Evolutionary conservation across 306 rosid genomes (phyloP).

Genomic region (Erythrophleum fordii): DNA sequence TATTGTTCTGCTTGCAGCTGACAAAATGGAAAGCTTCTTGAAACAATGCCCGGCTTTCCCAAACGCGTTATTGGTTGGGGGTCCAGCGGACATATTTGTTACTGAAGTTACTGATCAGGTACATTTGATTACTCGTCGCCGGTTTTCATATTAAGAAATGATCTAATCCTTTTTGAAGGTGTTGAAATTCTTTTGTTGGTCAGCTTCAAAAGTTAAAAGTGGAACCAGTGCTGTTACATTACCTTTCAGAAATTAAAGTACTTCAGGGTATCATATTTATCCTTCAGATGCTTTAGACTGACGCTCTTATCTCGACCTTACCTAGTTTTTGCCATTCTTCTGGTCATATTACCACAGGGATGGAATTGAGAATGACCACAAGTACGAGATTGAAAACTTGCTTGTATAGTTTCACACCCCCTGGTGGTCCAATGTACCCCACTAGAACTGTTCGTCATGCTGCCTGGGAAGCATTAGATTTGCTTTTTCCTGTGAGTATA

Average conservation of each 20-base stretch:
- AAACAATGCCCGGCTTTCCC: slow-evolving; percentile 79
- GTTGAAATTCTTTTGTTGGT: slow-evolving; percentile 31
- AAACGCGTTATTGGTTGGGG: slow-evolving; percentile 82
- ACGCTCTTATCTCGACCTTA: slow-evolving; percentile 34
- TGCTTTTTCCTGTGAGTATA: slow-evolving; percentile 81
- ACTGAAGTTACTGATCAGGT: slow-evolving; percentile 97
- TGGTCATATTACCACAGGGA: slow-evolving; percentile 55
- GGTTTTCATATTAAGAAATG: slow-evolving; percentile 15
- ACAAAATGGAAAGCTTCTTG: slow-evolving; percentile 77
- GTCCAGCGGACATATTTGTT: slow-evolving; percentile 85
- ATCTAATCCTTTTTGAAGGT: slow-evolving; percentile 19
- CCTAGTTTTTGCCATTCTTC: slow-evolving; percentile 9
- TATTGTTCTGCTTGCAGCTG: slow-evolving; percentile 58
- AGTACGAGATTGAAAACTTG: slow-evolving; percentile 90
- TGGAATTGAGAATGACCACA: slow-evolving; percentile 95
- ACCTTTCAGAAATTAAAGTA: slow-evolving; percentile 73
- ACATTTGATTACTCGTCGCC: slow-evolving; percentile 8
- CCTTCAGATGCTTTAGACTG: slow-evolving; percentile 31
- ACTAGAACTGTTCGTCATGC: slow-evolving; percentile 99
- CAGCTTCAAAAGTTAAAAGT: slow-evolving; percentile 97
- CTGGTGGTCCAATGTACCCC: slow-evolving; percentile 98
- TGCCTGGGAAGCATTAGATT: slow-evolving; percentile 96
- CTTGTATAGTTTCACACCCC: slow-evolving; percentile 92
- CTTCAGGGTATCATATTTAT: slow-evolving; percentile 68
- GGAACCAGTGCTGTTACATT: slow-evolving; percentile 95